Base-by-base conservation (phyloP, 352 stramenopile species). In the Pythium apleroticum region DNA sequence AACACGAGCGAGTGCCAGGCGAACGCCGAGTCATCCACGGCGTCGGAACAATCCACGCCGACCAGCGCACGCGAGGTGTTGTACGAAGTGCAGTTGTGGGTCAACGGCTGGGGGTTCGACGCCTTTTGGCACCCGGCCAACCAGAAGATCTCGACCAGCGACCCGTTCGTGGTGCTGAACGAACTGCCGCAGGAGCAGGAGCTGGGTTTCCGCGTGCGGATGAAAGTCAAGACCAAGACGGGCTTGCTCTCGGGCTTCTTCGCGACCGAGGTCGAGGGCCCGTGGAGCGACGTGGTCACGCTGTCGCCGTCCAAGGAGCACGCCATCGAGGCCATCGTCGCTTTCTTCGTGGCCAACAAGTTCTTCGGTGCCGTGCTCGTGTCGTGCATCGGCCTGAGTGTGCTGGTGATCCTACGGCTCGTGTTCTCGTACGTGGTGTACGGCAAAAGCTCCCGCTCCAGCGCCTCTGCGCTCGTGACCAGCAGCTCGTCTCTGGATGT, bases 71-170 rank as follows among this genome's bases (percentile, higher is more conserved):
- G 52, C 1, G 28, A 63, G 17, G 30, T 80, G 45, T 12, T 66
- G 24, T 91, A 91, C 56, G 80, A 91, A 60, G 70, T 91, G 62
- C 83, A 91, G 67, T 62, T 87, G 31, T 91, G 83, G 83, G 80
- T 91, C 20, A 76, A 76, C 2, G 74, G 72, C 27, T 91, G 80
- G 80, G 76, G 77, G 1, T 69, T 91, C 7, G 78, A 90, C 57
- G 69, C 65, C 8, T 71, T 90, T n/a, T 89, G 77, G 78, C 75
- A 89, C 60, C 63, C 69, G 31, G 75, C 78, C 1, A 91, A 91
- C 66, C 75, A 68, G 55, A 61, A 67, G 20, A 46, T 91, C n/a
- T 50, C 28, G 2, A 81, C 80, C 3, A 41, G 22, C 1, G 80
- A 91, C 27, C 78, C 80, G 10, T 89, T 91, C 59, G 58, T 86